Percentiles rank a stretch among this genome's conserved stretches.
Evolutionary conservation across 441 rosid genomes (phyloP).

Genomic region (Dalechampia spathulata): DNA sequence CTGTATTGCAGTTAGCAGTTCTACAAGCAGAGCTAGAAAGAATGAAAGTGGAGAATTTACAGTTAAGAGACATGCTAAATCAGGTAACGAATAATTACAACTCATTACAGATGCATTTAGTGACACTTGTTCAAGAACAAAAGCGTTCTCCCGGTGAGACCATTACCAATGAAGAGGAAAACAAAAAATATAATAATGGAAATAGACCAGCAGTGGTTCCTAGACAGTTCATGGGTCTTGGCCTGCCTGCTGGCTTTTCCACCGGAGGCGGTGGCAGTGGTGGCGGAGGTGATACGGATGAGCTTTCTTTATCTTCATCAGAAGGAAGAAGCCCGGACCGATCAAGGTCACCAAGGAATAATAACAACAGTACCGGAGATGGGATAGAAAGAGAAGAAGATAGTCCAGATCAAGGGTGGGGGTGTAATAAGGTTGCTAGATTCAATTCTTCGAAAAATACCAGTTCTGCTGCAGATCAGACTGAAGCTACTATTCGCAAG

Average conservation of each 20-base stretch:
- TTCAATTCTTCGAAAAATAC: conserved; percentile 19
- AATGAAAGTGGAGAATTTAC: conserved; percentile 60
- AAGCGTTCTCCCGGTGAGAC: conserved; percentile 12
- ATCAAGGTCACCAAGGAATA: conserved; percentile 28
- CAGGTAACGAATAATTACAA: conserved; percentile 55
- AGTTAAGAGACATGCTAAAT: conserved; percentile 49
- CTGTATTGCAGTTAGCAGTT: conserved; percentile 40
- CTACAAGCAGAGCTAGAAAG: conserved; percentile 56
- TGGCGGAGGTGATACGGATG: conserved; percentile 21
- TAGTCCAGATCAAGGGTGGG: conserved; percentile 57
- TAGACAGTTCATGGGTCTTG: conserved; percentile 58
- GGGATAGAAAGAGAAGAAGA: conserved; percentile 38
- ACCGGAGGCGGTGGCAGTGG: conserved; percentile 2
- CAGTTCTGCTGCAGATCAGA: conserved; percentile 54
- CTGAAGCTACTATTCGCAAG: conserved; percentile 91
- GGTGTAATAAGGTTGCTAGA: conserved; percentile 43
- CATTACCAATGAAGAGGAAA: conserved; percentile 20
- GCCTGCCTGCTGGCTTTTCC: conserved; percentile 22
- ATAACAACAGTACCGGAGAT: conserved; percentile 13
- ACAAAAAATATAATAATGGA: conserved; percentile 15
- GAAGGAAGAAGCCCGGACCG: conserved; percentile 40
- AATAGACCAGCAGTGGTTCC: conserved; percentile 36
- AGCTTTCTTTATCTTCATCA: conserved; percentile 41
- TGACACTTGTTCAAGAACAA: conserved; percentile 39
- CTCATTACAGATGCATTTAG: conserved; percentile 56